These are phyloP conservation scores for Graphilbum fragrans DNA, from an alignment of 2,329 filamentous ascomycete genomes.

Conservation along the genomic window DNA sequence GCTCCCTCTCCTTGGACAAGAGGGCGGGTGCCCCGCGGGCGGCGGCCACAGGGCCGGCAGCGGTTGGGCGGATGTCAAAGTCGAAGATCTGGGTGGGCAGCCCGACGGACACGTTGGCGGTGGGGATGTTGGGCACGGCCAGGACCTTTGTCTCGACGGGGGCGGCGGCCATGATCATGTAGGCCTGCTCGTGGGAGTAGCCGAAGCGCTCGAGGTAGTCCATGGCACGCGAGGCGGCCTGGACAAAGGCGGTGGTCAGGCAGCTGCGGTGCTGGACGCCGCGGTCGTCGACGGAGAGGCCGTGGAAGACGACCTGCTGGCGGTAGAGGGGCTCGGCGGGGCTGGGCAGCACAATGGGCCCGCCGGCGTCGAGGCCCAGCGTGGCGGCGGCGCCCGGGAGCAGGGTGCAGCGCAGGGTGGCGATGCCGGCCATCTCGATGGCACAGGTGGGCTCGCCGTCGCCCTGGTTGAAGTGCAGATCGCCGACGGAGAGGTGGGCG, in stretches of 20 bases:
- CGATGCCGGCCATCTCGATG: constrained; percentile 32
- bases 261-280: too few species aligned
- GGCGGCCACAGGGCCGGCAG: not conserved
- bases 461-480: constrained; percentile 41
- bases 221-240: not conserved
- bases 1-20: not conserved
- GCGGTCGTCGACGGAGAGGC: too few species aligned
- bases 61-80: not conserved
- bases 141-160: not conserved
- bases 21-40: not conserved
- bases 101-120: not conserved
- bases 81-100: not conserved
- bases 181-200: not conserved
- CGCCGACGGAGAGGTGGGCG: constrained; percentile 39
- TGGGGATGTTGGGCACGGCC: not conserved
- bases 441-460: constrained; percentile 44
- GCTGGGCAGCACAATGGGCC: not conserved
- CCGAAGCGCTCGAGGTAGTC: not conserved
- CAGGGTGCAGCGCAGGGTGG: not conserved
- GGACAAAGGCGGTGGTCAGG: not conserved
- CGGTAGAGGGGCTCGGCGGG: too few species aligned
- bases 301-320: too few species aligned
- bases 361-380: not conserved
- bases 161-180: not conserved
- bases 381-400: not conserved